phyloP scores from a whole-genome alignment of 495 filamentous ascomycete genomes.

The Neurospora sp. region DNA sequence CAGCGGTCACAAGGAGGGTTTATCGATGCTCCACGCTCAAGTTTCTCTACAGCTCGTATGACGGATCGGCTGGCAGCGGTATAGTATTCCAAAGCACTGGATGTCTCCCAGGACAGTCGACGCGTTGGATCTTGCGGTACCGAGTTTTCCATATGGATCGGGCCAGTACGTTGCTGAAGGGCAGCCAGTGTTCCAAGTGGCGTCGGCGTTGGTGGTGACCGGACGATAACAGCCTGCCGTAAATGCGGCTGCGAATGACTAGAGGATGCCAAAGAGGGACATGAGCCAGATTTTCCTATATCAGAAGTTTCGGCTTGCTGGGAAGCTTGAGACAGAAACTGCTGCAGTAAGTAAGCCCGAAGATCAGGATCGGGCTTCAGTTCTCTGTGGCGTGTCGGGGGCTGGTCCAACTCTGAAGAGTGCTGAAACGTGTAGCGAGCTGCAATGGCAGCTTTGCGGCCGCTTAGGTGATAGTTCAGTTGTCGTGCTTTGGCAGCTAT shows the following conservation, averaged over 20 bases:
- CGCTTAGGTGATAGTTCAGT: slow-evolving; percentile 71
- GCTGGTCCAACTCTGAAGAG: not conserved
- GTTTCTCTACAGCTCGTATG: slow-evolving; percentile 66
- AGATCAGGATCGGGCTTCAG: slow-evolving; percentile 26
- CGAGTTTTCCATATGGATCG: slow-evolving; percentile 4
- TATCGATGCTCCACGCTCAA: slow-evolving; percentile 61
- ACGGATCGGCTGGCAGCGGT: slow-evolving; percentile 41
- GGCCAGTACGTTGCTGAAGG: not conserved
- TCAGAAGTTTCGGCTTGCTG: not conserved
- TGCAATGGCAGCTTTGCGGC: slow-evolving; percentile 57
- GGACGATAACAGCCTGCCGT: not conserved
- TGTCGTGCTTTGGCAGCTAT: slow-evolving; percentile 72
- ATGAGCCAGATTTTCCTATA: not conserved
- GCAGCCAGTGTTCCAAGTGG: not conserved
- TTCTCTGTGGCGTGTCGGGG: not conserved
- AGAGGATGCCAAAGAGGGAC: not conserved
- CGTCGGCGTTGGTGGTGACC: slow-evolving; percentile 1
- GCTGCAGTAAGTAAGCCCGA: slow-evolving; percentile 32
- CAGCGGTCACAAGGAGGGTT: slow-evolving; percentile 77
- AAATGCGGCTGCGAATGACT: not conserved
- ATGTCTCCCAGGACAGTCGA: not conserved
- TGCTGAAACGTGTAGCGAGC: slow-evolving; percentile 13
- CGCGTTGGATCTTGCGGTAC: slow-evolving; percentile 14
- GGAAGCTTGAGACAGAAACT: slow-evolving; percentile 23
- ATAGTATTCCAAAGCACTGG: not conserved